These are phyloP conservation scores for Candida maris DNA, from an alignment of 805 yeast species.

Conservation along the genomic window DNA sequence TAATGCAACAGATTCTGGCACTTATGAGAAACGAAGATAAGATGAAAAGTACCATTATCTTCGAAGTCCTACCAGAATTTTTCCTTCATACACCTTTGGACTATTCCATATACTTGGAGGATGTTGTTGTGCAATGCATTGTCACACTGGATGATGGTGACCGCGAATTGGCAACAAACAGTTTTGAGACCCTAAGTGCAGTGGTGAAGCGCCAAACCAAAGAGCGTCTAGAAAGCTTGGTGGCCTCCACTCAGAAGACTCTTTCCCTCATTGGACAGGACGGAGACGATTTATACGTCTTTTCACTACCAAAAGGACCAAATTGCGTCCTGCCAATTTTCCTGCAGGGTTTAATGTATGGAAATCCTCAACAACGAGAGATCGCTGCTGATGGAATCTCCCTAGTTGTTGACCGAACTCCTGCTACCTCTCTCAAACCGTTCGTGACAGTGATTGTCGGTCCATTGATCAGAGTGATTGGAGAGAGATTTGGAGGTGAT, in stretches of 20 bases:
- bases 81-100: conserved; percentile 65
- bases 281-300: conserved; percentile 69
- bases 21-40: conserved; percentile 75
- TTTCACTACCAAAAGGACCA: conserved; percentile 78
- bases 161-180: conserved; percentile 56
- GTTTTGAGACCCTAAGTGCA: conserved; percentile 60
- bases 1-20: conserved; percentile 74
- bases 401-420: conserved; percentile 79
- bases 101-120: conserved; percentile 68
- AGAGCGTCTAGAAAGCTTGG: conserved; percentile 70
- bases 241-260: conserved; percentile 76
- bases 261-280: conserved; percentile 59
- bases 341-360: conserved; percentile 94
- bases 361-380: conserved; percentile 79
- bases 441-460: conserved; percentile 94
- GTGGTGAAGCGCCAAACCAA: conserved; percentile 72
- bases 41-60: conserved; percentile 57
- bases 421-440: conserved; percentile 76
- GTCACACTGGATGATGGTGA: conserved; percentile 69
- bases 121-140: conserved; percentile 69
- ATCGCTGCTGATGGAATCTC: conserved; percentile 86
- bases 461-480: conserved; percentile 95
- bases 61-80: conserved; percentile 66
- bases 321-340: conserved; percentile 85
- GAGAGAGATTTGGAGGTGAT: conserved; percentile 88